These are phyloP conservation scores for Brassica cretica DNA, from an alignment of 345 rosid species.

Conservation along the genomic window DNA sequence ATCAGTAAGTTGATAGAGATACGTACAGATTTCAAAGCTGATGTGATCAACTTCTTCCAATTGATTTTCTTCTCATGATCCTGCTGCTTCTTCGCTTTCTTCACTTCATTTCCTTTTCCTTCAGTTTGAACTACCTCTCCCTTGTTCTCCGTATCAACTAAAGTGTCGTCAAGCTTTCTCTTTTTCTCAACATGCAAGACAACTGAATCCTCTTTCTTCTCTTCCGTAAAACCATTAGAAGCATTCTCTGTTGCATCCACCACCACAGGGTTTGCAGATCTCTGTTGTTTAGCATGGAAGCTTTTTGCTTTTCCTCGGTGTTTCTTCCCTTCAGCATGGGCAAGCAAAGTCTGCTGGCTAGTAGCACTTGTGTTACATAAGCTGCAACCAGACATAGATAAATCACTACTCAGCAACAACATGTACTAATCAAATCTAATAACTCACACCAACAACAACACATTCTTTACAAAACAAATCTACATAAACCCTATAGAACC, in stretches of 20 bases:
- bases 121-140: constrained; percentile 49
- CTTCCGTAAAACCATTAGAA: constrained; percentile 41
- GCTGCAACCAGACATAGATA: constrained; percentile 42
- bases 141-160: constrained; percentile 23
- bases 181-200: constrained; percentile 43
- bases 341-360: constrained; percentile 77
- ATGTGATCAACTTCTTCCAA: constrained; percentile 76
- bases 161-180: constrained; percentile 52
- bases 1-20: constrained; percentile 18
- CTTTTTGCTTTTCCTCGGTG: constrained; percentile 78
- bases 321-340: constrained; percentile 96
- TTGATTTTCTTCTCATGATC: constrained; percentile 55
- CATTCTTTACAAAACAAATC: not conserved
- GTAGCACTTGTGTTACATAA: constrained; percentile 83
- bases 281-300: constrained; percentile 59
- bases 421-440: not conserved
- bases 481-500: not conserved
- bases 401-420: constrained; percentile 5
- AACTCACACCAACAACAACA: not conserved
- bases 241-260: constrained; percentile 38
- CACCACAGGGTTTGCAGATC: constrained; percentile 41
- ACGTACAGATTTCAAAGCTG: constrained; percentile 68
- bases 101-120: constrained; percentile 32
- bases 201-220: constrained; percentile 37
- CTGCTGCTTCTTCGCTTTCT: constrained; percentile 55